Percentiles rank a stretch among this genome's conserved stretches.
phyloP scores from a whole-genome alignment of 2,329 filamentous ascomycete species.

The Cladosporium halotolerans region DNA sequence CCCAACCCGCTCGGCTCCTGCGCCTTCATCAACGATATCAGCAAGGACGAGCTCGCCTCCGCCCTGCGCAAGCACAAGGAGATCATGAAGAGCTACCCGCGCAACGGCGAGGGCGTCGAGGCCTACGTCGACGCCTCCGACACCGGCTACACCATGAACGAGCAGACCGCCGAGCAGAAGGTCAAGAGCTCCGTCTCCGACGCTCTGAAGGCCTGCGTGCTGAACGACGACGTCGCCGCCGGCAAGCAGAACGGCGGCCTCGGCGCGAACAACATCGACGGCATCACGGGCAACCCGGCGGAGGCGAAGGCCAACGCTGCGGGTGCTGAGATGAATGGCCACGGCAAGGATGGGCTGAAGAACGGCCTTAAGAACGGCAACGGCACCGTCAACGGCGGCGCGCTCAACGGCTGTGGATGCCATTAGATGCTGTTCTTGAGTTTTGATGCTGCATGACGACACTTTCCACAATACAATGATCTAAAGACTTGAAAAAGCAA shows the following conservation, averaged over 20 bases:
- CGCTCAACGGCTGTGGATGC: conserved; percentile 7
- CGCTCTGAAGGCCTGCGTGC: neutral
- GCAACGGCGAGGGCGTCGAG: conserved; percentile 60
- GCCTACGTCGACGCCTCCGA: conserved; percentile 64
- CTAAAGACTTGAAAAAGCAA: too few species aligned
- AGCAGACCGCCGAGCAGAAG: conserved; percentile 31
- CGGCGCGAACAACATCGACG: conserved; percentile 7
- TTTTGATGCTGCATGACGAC: neutral
- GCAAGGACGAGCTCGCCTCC: conserved; percentile 53
- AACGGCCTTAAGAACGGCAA: conserved; percentile 5
- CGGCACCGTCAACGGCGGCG: neutral
- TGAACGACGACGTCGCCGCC: conserved; percentile 11
- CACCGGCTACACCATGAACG: conserved; percentile 53
- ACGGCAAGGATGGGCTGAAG: conserved; percentile 9
- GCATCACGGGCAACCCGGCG: neutral
- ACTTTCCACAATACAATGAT: neutral
- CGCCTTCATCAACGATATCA: conserved; percentile 62
- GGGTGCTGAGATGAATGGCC: conserved; percentile 7
- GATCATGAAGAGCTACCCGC: conserved; percentile 56
- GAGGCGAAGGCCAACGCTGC: conserved; percentile 6
- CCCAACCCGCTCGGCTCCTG: conserved; percentile 62
- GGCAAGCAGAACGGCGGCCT: conserved; percentile 7
- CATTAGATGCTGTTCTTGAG: neutral
- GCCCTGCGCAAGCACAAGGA: conserved; percentile 60
- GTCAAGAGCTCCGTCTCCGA: neutral